phyloP scores from a whole-genome alignment of 2,329 filamentous ascomycete species.

The Ophiostoma sp. region DNA sequence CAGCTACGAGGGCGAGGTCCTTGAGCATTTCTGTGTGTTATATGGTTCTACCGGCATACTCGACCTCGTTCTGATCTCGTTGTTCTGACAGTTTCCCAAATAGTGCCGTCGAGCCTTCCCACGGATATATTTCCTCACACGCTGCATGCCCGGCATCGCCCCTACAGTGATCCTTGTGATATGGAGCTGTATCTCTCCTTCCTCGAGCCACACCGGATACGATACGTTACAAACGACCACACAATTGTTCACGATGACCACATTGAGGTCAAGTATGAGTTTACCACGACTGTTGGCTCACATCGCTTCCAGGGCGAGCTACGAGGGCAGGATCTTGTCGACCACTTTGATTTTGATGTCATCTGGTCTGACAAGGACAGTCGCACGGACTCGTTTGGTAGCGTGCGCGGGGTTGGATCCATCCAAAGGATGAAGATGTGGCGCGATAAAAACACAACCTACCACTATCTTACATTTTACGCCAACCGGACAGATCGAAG shows the following conservation, averaged over 20 bases:
- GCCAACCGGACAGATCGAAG: constrained; percentile 41
- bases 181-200: constrained; percentile 48
- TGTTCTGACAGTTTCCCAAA: neutral
- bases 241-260: constrained; percentile 45
- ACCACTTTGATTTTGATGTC: constrained; percentile 49
- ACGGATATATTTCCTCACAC: constrained; percentile 45
- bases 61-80: neutral
- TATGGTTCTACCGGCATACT: neutral
- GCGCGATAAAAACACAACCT: constrained; percentile 44
- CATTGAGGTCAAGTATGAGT: constrained; percentile 47
- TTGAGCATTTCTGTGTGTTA: constrained; percentile 45
- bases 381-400: constrained; percentile 46
- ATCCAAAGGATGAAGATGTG: constrained; percentile 50
- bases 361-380: constrained; percentile 48
- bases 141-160: constrained; percentile 46
- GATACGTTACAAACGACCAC: constrained; percentile 44
- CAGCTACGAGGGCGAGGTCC: constrained; percentile 47
- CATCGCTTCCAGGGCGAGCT: constrained; percentile 47
- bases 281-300: constrained; percentile 44
- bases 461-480: constrained; percentile 44
- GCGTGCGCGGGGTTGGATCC: constrained; percentile 45
- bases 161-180: constrained; percentile 45
- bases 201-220: constrained; percentile 43
- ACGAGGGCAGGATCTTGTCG: constrained; percentile 43
- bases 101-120: constrained; percentile 44